Evolutionary conservation across 2,329 filamentous ascomycete species (phyloP), one percentile per base, ranked within the genome.

Genomic region (Whalleya microplaca): DNA sequence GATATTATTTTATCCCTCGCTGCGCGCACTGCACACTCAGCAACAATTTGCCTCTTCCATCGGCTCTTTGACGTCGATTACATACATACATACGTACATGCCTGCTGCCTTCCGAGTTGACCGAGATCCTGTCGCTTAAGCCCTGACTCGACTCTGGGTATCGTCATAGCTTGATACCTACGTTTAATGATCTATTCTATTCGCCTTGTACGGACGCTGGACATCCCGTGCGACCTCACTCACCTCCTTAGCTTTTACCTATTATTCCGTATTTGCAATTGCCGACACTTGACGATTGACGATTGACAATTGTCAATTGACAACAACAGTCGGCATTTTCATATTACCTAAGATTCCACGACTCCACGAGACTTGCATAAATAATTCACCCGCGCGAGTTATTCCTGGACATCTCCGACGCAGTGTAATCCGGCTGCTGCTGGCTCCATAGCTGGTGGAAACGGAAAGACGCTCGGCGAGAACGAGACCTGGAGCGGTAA

Each of bases 281-380:
- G n/a, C n/a, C n/a, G n/a, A n/a, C n/a, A n/a, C n/a, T n/a, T n/a
- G n/a, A n/a, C n/a, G n/a, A n/a, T n/a, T n/a, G n/a, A n/a, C n/a
- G n/a, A n/a, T n/a, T n/a, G n/a, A n/a, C n/a, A n/a, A n/a, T 27
- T 27, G 23, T 27, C 32, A 16, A 37, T 16, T 37, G 9, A 29
- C 44, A 48, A 42, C 18, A 41, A 48, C 41, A 41, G 41, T 29
- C 40, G 44, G 45, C 19, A 16, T 58, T 4, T 9, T 4, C 9
- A 4, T 64, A 68, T 62, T 63, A 66, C 52, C 61, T 64, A 62
- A 65, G 59, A 59, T 53, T 45, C 49, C 37, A 43, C 44, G 59
- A 59, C 52, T 45, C 49, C 37, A 43, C 44, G 43, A 41, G 48
- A 49, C 53, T 57, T 60, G 56, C 51, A 57, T 63, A 58, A 58